A percentile compares a stretch with the other conserved stretches of the same genome.
Evolutionary conservation across 129 eudicot species (phyloP).

Genomic region (Rutidosis leptorrhynchoides): DNA sequence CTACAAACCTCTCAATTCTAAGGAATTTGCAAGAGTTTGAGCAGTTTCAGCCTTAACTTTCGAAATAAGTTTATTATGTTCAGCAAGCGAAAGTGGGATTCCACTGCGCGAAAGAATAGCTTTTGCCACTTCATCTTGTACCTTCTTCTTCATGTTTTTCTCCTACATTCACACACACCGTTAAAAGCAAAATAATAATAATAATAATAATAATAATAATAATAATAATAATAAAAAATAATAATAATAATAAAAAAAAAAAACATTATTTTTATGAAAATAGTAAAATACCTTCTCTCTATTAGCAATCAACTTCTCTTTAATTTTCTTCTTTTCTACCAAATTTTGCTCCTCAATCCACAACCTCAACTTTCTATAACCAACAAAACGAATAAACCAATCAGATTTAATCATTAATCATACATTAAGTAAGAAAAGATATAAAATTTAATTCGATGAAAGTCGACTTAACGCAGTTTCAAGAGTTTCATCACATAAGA

Average conservation of each 20-base stretch:
- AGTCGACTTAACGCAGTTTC: slow-evolving; percentile 40
- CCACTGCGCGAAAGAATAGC: slow-evolving; percentile 37
- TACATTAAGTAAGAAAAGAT: background rate
- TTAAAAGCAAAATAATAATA: background rate
- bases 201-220: too few species aligned
- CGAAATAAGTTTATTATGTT: slow-evolving; percentile 35
- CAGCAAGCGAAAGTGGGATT: slow-evolving; percentile 42
- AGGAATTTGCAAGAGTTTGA: slow-evolving; percentile 39
- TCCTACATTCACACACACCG: slow-evolving; percentile 29
- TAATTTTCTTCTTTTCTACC: slow-evolving; percentile 43
- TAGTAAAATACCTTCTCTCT: slow-evolving; percentile 55
- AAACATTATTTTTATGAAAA: background rate
- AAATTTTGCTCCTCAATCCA: slow-evolving; percentile 51
- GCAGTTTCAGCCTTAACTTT: slow-evolving; percentile 45
- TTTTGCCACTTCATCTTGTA: slow-evolving; percentile 45
- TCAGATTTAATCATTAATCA: background rate
- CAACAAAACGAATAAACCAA: slow-evolving; percentile 6
- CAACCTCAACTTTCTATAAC: slow-evolving; percentile 39
- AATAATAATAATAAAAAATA: too few species aligned
- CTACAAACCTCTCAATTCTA: slow-evolving; percentile 37
- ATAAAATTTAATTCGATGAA: background rate
- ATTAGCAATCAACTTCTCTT: slow-evolving; percentile 36
- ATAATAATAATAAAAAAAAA: too few species aligned
- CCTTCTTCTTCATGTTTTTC: slow-evolving; percentile 42
- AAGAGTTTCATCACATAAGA: slow-evolving; percentile 55